Base-by-base conservation (phyloP, 768 basidiomycete genomes). In the Mrakia gelida region DNA sequence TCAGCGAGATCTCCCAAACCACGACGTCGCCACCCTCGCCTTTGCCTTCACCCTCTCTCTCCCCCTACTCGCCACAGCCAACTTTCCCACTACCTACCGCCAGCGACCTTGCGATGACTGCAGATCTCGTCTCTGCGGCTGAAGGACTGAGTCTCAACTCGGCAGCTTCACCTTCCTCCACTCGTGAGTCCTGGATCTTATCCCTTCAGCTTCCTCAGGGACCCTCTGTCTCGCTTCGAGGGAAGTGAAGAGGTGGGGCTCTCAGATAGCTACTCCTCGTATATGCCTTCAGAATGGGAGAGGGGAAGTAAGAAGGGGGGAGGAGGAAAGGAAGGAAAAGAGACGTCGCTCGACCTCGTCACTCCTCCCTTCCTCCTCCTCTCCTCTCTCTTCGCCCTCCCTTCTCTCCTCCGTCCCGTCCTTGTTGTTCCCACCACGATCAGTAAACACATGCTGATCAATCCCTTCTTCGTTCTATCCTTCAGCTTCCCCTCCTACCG, bases 41-140 rank as follows among this genome's bases (percentile, higher is more conserved):
- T 13, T 16, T 45, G 5, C 45, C 45, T 16, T 45, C 38, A 13
- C 45, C 11, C 15, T 45, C 15, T 45, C 45, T 45, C 15, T 10
- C 11, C 45, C n/a, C 38, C 38, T 38, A 38, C 38, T 38, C 38
- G 15, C 11, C 2, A 45, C 45, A 13, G 11, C 11, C 45, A 3
- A 3, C 15, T 13, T 45, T 45, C 45, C 1, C 5, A 7, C 45
- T 45, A 10, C 15, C 15, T n/a, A 11, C 11, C 45, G 11, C 9
- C 45, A 45, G 45, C 9, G 45, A 10, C 4, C 5, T 16, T 13
- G 32, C 1, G 30, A 70, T 70, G 67, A 26, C 67, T 13, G 41
- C 67, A 23, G 67, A 70, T 38, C 67, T 70, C 41, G 38, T 70
- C 34, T 70, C 67, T 70, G 67, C 67, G 1, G 41, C 67, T 13